Base-by-base conservation (phyloP, 2,329 filamentous ascomycete genomes). In the Fonsecaea monophora region DNA sequence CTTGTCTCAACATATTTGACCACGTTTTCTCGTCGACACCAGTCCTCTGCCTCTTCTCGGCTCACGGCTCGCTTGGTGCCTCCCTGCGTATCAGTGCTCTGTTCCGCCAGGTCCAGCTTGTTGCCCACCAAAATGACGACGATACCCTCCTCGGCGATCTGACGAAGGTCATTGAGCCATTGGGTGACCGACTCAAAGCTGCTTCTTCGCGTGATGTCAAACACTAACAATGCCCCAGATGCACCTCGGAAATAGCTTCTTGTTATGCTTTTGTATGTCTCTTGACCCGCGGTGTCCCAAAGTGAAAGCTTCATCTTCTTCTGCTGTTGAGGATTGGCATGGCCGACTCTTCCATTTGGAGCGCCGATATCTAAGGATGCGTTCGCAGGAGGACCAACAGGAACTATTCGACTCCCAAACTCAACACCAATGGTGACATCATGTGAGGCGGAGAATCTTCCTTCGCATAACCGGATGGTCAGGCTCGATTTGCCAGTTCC, bases 341-440 rank as follows among this genome's bases (percentile, higher is more conserved):
- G 38, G 18, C 57, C 25, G 35, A 40, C 40, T 18, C 61, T 38
- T 55, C 53, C 62, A 66, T 68, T 65, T 42, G 63, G 58, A 58
- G 85, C 85, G 72, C 84, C 84, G 77, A 87, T 83, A 57, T 78
- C 80, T 66, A 88, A 79, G 61, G 83, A 79, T 71, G 87, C 82
- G 34, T 86, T 88, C 34, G 92, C 90, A 3, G 92, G 92, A 34
- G 92, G 92, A 0, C 93, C 93, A 73, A 97, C 94, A 65, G 94
- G 91, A 63, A 97, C 92, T 77, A 97, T 94, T 75, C 93, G 89
- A 59, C 92, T 96, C 75, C 94, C 94, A 78, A 97, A 97, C 78
- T 98, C 94, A 70, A 97, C 94, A 73, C 94, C 94, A 76, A 97
- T 97, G 71, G 94, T 98, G 73, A 97, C 94, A 84, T 97, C 94